Conservation (phyloP, 23 red algal genomes). For the Gracilaria domingensis region DNA sequence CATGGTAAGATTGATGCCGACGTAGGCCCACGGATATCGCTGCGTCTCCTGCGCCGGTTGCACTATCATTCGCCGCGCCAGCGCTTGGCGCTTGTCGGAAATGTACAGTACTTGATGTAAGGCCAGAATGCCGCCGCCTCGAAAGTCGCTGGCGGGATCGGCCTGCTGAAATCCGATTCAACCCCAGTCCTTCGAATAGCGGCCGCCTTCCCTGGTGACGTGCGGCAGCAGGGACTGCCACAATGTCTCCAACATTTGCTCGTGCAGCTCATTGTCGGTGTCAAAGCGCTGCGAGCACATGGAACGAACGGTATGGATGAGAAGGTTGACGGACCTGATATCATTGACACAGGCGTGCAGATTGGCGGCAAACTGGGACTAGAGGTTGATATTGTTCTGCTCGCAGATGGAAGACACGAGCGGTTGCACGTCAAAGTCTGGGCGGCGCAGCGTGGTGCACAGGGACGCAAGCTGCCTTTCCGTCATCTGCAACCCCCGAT, state of each 20-base stretch:
- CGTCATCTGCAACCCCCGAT: not conserved
- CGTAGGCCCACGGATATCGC: conserved; percentile 88
- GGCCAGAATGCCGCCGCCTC: conserved; percentile 82
- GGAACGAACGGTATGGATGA: conserved; percentile 1
- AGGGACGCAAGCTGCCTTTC: conserved; percentile 13
- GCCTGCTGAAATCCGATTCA: conserved; percentile 89
- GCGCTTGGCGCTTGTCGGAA: conserved; percentile 46
- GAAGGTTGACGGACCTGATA: conserved; percentile 42
- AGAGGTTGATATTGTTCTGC: conserved; percentile 15
- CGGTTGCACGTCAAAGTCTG: conserved; percentile 34
- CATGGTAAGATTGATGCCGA: conserved; percentile 87
- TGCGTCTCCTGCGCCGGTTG: conserved; percentile 44
- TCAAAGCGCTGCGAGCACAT: conserved; percentile 8
- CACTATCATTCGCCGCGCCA: conserved; percentile 70
- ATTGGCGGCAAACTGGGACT: not conserved
- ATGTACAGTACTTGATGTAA: conserved; percentile 89
- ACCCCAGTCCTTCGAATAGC: conserved; percentile 72
- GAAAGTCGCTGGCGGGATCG: conserved; percentile 92
- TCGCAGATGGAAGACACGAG: conserved; percentile 26
- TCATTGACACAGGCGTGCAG: conserved; percentile 31
- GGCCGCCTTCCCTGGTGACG: conserved; percentile 30
- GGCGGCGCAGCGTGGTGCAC: not conserved
- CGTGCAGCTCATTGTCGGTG: conserved; percentile 23
- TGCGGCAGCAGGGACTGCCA: conserved; percentile 56
- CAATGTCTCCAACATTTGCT: conserved; percentile 53